Percentiles rank a stretch among this genome's conserved stretches.
Evolutionary conservation across 169 alveolate genomes (phyloP).

Genomic region (Plasmodium coatneyi): DNA sequence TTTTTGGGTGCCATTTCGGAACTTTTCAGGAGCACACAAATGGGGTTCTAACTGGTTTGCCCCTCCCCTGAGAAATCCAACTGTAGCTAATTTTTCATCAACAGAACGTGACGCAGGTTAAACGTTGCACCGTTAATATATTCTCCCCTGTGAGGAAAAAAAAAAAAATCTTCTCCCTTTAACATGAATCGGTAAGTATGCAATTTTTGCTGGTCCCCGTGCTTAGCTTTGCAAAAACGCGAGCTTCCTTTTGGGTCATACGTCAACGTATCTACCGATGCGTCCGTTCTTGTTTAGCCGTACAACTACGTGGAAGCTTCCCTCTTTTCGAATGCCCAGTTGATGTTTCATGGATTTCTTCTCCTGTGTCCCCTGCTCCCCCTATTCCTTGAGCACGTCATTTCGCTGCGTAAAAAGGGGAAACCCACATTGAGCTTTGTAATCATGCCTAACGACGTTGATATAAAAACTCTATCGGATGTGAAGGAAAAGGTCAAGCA

Average conservation of each 20-base stretch:
- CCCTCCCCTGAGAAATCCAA: not conserved
- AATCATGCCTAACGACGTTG: constrained; percentile 1
- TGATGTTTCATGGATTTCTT: constrained; percentile 4
- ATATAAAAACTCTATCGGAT: constrained; percentile 26
- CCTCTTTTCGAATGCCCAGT: not conserved
- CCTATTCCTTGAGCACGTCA: not conserved
- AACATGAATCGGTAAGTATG: not conserved
- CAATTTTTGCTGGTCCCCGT: not conserved
- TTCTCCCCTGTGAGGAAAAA: not conserved
- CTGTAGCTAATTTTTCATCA: not conserved
- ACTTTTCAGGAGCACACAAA: not conserved
- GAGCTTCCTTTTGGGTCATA: not conserved
- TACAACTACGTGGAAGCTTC: not conserved
- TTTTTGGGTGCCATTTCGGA: not conserved
- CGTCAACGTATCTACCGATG: too few relatives aligned
- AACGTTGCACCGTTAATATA: not conserved
- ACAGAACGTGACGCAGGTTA: not conserved
- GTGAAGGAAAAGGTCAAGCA: constrained; percentile 44
- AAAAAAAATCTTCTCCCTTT: not conserved
- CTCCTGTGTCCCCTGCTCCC: not conserved
- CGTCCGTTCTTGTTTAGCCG: not conserved
- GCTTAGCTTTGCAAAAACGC: not conserved
- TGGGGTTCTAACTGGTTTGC: not conserved
- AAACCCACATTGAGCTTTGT: constrained; percentile 3
- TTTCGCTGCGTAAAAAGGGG: constrained; percentile 6